These are phyloP conservation scores for Geotrichum bryndzae DNA, from an alignment of 1,139 yeast species.

Conservation along the genomic window DNA sequence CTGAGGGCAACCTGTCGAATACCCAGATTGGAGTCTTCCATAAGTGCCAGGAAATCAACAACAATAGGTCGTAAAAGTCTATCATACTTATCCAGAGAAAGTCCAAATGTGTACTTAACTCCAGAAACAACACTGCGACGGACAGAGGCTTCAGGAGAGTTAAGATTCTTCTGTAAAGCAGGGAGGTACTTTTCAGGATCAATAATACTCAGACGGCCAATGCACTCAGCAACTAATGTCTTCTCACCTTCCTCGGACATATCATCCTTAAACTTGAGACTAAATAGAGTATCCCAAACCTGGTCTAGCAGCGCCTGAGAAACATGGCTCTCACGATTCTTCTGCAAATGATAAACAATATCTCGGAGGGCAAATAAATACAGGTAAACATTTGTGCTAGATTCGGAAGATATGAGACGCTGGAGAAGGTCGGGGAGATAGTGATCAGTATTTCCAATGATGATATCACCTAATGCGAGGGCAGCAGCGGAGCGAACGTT, in stretches of 20 bases:
- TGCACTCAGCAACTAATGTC: conserved; percentile 36
- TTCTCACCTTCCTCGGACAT: conserved; percentile 30
- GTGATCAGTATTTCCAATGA: conserved; percentile 37
- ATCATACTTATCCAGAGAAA: conserved; percentile 25
- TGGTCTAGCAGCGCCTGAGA: conserved; percentile 16
- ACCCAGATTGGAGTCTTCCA: conserved; percentile 31
- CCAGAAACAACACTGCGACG: conserved; percentile 36
- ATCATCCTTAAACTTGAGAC: conserved; percentile 20
- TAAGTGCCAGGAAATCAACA: conserved; percentile 36
- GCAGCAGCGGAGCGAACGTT: conserved; percentile 45
- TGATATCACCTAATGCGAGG: conserved; percentile 48
- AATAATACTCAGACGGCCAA: conserved; percentile 34
- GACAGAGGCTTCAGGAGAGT: conserved; percentile 24
- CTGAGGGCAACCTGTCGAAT: conserved; percentile 52
- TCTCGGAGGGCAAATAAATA: conserved; percentile 40
- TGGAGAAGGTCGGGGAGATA: conserved; percentile 37
- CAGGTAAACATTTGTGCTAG: conserved; percentile 31
- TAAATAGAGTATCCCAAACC: conserved; percentile 29
- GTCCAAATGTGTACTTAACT: conserved; percentile 34
- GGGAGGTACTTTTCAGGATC: conserved; percentile 31
- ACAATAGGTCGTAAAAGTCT: conserved; percentile 33
- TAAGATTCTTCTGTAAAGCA: conserved; percentile 25
- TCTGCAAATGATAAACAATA: conserved; percentile 28
- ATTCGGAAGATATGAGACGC: conserved; percentile 23
- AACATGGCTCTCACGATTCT: conserved; percentile 19